phyloP scores from a whole-genome alignment of 2,329 filamentous ascomycete species.

The Aspergillus ochraceus region DNA sequence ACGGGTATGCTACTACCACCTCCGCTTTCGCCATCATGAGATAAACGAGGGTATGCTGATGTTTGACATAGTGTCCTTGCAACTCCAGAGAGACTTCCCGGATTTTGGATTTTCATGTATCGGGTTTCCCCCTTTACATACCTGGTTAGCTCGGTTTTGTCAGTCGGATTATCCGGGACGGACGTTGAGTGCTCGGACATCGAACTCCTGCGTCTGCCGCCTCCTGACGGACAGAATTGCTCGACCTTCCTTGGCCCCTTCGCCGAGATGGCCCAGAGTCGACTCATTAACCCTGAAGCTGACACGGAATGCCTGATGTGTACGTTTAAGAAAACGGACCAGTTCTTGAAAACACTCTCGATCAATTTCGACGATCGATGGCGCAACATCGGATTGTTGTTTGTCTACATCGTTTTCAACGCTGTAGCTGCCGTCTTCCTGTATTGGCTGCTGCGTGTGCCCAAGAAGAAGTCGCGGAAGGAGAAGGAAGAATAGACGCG shows the following conservation, averaged over 20 bases:
- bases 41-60: background rate
- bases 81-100: constrained; percentile 57
- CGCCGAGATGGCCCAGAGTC: constrained; percentile 53
- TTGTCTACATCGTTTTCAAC: constrained; percentile 56
- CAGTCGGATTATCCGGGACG: constrained; percentile 33
- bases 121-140: constrained; percentile 67
- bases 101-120: constrained; percentile 81
- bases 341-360: constrained; percentile 52
- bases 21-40: background rate
- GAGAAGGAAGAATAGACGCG: constrained; percentile 33
- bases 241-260: constrained; percentile 61
- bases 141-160: constrained; percentile 44
- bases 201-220: constrained; percentile 35
- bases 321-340: constrained; percentile 40
- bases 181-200: constrained; percentile 33
- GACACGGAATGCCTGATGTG: constrained; percentile 62
- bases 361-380: constrained; percentile 48
- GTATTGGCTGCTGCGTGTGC: constrained; percentile 57
- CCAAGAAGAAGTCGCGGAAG: constrained; percentile 47
- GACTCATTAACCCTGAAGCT: constrained; percentile 59
- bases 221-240: constrained; percentile 65
- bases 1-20: constrained; percentile 29
- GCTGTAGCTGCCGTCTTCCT: constrained; percentile 49
- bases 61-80: constrained; percentile 56
- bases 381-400: constrained; percentile 58